Evolutionary conservation across 1,284 basidiomycete genomes (phyloP), one percentile per base, ranked within the genome.

Genomic region (Puccinia horiana): DNA sequence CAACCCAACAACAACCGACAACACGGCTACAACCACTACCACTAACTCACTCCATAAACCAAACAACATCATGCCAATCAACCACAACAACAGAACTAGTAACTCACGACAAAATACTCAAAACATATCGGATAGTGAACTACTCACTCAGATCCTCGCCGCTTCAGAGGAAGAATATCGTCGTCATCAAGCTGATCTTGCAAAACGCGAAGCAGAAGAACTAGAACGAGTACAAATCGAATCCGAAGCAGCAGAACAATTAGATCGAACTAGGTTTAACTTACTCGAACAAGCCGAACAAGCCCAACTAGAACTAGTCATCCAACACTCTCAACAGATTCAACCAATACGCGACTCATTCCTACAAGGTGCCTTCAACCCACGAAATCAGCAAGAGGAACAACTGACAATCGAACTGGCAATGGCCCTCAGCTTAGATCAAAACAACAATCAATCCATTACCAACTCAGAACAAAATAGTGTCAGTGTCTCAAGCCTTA

Each of bases 401-500:
- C 35, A 47, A 49, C 9, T 61, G 23, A 37, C 54, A n/a, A 23
- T 77, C n/a, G 42, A 77, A 67, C 61, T 77, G 5, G 76, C 76
- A 26, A 18, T 77, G 40, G 58, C 76, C 18, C 58, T 77, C 58
- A 77, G 76, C 35, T 42, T 77, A 0, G 23, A 67, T 26, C 1
- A 35, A 35, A 40, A 40, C 61, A 65, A 2, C 54, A 26, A 4
- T n/a, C 26, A 18, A 29, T 58, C 23, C 16, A 52, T 12, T 23
- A 52, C 23, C 49, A 52, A 18, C 49, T 52, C 49, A 52, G 23
- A n/a, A n/a, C n/a, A n/a, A n/a, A n/a, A n/a, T n/a, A n/a, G n/a
- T n/a, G 8, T 26, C 54, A 58, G 1, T 58, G 23, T 5, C 23
- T n/a, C 52, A 4, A 11, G 26, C 11, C 54, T 29, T 26, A 52